phyloP scores from a whole-genome alignment of 2,329 filamentous ascomycete species.

The Talaromyces sp. region DNA sequence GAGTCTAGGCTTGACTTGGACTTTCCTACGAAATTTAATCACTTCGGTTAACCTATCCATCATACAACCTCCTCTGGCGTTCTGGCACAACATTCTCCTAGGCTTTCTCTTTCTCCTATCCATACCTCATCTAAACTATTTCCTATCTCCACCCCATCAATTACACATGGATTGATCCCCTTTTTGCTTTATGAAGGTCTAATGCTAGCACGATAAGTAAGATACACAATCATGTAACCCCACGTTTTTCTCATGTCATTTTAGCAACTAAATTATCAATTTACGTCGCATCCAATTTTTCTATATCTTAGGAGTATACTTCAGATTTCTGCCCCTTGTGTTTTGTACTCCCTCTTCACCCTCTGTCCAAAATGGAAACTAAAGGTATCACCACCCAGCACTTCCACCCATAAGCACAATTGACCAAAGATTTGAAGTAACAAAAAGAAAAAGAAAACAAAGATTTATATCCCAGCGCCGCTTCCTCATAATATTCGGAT shows the following conservation, averaged over 20 bases:
- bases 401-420: background rate
- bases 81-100: constrained; percentile 11
- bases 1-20: background rate
- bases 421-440: background rate
- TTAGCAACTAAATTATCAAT: constrained; percentile 22
- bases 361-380: background rate
- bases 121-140: constrained; percentile 7
- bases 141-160: constrained; percentile 16
- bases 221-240: constrained; percentile 47
- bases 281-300: constrained; percentile 39
- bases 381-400: background rate
- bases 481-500: background rate
- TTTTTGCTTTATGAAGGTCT: constrained; percentile 24
- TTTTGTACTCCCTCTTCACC: background rate
- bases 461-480: background rate
- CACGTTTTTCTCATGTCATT: constrained; percentile 17
- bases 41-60: constrained; percentile 3
- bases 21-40: constrained; percentile 4
- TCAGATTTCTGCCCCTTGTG: background rate
- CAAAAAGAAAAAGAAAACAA: background rate
- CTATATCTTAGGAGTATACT: constrained; percentile 20
- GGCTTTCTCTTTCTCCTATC: background rate
- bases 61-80: constrained; percentile 13
- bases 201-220: constrained; percentile 40
- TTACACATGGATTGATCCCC: constrained; percentile 15